Conservation (phyloP, 2,329 filamentous ascomycete species). For the Ploettnerulaceae sp. region DNA sequence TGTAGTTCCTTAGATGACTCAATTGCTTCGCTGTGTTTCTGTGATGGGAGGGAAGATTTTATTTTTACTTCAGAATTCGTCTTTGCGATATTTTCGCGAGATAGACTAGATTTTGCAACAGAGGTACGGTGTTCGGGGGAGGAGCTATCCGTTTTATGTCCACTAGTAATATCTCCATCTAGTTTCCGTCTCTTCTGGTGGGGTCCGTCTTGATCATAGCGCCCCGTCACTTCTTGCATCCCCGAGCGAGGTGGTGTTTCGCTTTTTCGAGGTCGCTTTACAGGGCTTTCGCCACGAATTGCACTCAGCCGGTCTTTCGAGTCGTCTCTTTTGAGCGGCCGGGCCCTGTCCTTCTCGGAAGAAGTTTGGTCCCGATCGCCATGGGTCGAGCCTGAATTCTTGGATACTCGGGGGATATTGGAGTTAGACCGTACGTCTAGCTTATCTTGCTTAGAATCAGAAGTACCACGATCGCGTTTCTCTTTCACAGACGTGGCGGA, state of each 20-base stretch:
- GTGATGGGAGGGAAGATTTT: slow-evolving; percentile 12
- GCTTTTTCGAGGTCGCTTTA: slow-evolving; percentile 56
- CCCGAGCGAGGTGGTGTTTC: slow-evolving; percentile 48
- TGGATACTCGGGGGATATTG: slow-evolving; percentile 21
- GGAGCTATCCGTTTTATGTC: slow-evolving; percentile 25
- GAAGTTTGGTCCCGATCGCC: slow-evolving; percentile 20
- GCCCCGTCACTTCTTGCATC: slow-evolving; percentile 40
- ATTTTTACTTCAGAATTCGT: slow-evolving; percentile 14
- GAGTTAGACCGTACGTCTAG: slow-evolving; percentile 39
- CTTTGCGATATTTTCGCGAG: slow-evolving; percentile 21
- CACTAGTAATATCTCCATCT: slow-evolving; percentile 41
- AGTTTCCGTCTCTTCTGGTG: slow-evolving; percentile 54
- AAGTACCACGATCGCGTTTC: slow-evolving; percentile 33
- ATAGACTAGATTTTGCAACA: slow-evolving; percentile 17
- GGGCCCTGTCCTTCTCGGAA: slow-evolving; percentile 46
- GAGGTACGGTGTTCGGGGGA: slow-evolving; percentile 27
- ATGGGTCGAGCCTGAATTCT: slow-evolving; percentile 10
- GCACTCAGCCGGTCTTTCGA: slow-evolving; percentile 49
- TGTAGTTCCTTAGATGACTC: slow-evolving; percentile 12
- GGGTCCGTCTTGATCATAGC: slow-evolving; percentile 49
- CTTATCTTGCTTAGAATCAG: slow-evolving; percentile 44
- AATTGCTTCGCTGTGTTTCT: slow-evolving; percentile 11
- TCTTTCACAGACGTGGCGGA: slow-evolving; percentile 48
- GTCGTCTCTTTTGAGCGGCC: slow-evolving; percentile 57
- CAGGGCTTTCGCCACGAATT: slow-evolving; percentile 45